These are phyloP conservation scores for Bretziella fagacearum DNA, from an alignment of 2,329 filamentous ascomycete species.

Conservation along the genomic window DNA sequence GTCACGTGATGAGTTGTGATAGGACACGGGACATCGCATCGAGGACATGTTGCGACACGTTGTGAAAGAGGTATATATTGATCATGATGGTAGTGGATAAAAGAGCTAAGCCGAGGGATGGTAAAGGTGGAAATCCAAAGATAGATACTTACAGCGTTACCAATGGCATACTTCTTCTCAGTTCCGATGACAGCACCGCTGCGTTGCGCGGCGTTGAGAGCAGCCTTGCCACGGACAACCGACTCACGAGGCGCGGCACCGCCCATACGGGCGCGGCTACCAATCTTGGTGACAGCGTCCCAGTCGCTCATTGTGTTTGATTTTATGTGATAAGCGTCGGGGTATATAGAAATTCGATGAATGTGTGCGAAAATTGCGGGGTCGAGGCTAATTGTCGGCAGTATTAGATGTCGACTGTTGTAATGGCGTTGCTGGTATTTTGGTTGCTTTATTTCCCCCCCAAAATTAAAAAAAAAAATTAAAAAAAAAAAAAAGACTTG, in stretches of 20 bases:
- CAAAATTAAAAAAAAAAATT: not conserved
- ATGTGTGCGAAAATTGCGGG: not conserved
- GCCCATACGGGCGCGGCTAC: conserved; percentile 59
- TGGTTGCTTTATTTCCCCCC: not conserved
- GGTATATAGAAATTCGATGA: not conserved
- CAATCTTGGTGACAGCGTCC: conserved; percentile 84
- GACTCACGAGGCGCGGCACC: conserved; percentile 59
- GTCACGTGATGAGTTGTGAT: not conserved
- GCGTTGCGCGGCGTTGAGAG: conserved; percentile 80
- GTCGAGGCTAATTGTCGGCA: not conserved
- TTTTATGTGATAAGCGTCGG: not conserved
- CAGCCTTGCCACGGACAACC: conserved; percentile 65
- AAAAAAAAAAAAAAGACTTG: not conserved
- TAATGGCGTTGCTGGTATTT: not conserved
- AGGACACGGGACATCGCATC: not conserved
- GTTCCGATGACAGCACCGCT: conserved; percentile 59
- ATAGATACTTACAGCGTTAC: conserved; percentile 54
- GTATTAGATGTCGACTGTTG: not conserved
- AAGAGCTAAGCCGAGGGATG: not conserved
- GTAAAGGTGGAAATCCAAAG: not conserved
- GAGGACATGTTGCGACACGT: no score
- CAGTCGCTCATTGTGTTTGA: conserved; percentile 56
- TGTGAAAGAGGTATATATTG: not conserved
- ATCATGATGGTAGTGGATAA: not conserved
- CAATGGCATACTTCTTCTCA: conserved; percentile 74